A percentile compares a stretch with the other conserved stretches of the same genome.
Evolutionary conservation across 2,329 filamentous ascomycete species (phyloP).

Genomic region (Lecanicillium sp.): DNA sequence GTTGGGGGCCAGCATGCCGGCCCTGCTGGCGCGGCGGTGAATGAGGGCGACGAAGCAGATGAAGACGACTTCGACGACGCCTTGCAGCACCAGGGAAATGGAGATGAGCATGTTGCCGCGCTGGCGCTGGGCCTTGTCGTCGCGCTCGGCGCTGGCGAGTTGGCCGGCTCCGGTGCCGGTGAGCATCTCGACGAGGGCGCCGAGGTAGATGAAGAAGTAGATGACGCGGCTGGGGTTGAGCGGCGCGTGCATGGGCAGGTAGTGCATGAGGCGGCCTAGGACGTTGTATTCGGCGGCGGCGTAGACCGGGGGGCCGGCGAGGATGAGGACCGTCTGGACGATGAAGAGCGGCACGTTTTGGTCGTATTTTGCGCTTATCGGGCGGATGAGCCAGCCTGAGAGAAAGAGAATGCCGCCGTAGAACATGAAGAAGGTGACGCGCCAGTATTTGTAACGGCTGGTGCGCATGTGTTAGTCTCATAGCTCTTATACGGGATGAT

Average conservation of each 20-base stretch:
- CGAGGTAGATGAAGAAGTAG: slow-evolving; percentile 19
- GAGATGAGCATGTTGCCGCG: slow-evolving; percentile 47
- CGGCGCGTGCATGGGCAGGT: slow-evolving; percentile 17
- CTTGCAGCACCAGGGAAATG: slow-evolving; percentile 37
- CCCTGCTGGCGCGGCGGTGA: slow-evolving; percentile 11
- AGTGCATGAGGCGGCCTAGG: slow-evolving; percentile 18
- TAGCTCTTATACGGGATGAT: no score
- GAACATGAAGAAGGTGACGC: slow-evolving; percentile 19
- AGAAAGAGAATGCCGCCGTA: slow-evolving; percentile 16
- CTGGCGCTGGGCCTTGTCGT: slow-evolving; percentile 46
- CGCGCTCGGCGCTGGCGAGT: slow-evolving; percentile 18
- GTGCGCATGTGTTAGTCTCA: no score
- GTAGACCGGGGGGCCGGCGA: slow-evolving; percentile 16
- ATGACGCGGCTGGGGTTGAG: slow-evolving; percentile 18
- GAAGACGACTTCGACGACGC: slow-evolving; percentile 14
- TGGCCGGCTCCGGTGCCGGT: slow-evolving; percentile 17
- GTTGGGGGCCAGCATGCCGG: slow-evolving; percentile 16
- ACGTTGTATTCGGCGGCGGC: slow-evolving; percentile 19
- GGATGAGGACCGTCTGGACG: slow-evolving; percentile 17
- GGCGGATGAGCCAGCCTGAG: slow-evolving; percentile 14
- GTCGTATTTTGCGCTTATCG: slow-evolving; percentile 13
- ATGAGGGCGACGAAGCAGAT: slow-evolving; percentile 14
- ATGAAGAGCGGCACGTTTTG: slow-evolving; percentile 16
- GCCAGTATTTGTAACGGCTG: slow-evolving; percentile 17
- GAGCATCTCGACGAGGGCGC: slow-evolving; percentile 14